Evolutionary conservation across 345 rosid species (phyloP), one percentile per base, ranked within the genome.

Genomic region (Syzygium aromaticum): DNA sequence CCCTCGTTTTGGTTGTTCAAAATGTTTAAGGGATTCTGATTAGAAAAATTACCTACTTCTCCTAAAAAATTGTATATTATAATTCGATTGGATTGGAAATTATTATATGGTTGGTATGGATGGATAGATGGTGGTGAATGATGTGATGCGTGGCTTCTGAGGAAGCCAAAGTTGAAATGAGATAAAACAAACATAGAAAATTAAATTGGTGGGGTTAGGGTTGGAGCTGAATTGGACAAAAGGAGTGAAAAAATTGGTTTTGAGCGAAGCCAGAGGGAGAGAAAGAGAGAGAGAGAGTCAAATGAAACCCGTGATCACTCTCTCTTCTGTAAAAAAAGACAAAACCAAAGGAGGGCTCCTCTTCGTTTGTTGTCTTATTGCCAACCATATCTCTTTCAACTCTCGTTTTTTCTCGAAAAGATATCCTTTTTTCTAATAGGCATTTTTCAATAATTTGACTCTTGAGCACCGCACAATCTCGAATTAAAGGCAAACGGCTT

Each of bases 301-400:
- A 92, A 86, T 77, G 96, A 94, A 89, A 89, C 95, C 95, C 96
- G 96, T 94, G 95, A 94, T 88, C 91, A 86, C 90, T 84, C 56
- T 78, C 84, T 86, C 88, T 85, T 85, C 21, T 43, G 85, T 89
- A 84, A 90, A 12, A 52, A 54, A 73, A 73, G 82, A 73, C 82
- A 73, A 73, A 73, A 38, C 21, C 49, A 38, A 73, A 38, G 21
- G 49, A 52, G 43, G 57, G 73, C 73, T 40, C 83, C 54, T 54
- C 83, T 86, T 49, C 84, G 38, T 38, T 83, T 51, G 54, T 67
- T 67, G 61, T 52, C 38, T 33, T 67, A 13, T n/a, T 52, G 25
- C 54, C 52, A 73, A 2, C 49, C 82, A 73, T 38, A 73, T 73
- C 82, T 49, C 40, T 85, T 38, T 88, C 87, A 84, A 7, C 86